Conservation (phyloP, 352 stramenopile genomes). For the Phytophthora sp. region DNA sequence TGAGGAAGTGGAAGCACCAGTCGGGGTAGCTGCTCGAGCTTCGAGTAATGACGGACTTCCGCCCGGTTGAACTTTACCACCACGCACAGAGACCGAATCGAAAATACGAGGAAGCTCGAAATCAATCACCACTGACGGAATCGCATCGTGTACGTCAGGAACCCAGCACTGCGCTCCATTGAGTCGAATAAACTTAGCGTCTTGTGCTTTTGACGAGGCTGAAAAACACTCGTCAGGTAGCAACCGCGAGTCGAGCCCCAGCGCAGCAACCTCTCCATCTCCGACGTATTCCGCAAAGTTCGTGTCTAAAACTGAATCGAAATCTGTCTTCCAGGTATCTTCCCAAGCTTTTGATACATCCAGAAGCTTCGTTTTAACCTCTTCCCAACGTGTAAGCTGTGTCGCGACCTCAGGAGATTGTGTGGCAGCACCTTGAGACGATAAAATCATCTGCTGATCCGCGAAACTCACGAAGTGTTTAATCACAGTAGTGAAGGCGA, state of each 20-base stretch:
- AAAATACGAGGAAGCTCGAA: slow-evolving; percentile 75
- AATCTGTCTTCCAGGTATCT: slow-evolving; percentile 33
- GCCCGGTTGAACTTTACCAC: slow-evolving; percentile 45
- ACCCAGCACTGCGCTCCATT: slow-evolving; percentile 69
- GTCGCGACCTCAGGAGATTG: slow-evolving; percentile 11
- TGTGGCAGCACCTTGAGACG: slow-evolving; percentile 15
- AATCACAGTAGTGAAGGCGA: slow-evolving; percentile 57
- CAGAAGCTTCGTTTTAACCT: slow-evolving; percentile 41
- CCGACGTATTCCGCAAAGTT: slow-evolving; percentile 39
- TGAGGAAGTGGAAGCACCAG: not conserved
- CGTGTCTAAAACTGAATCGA: slow-evolving; percentile 4
- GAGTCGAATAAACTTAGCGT: slow-evolving; percentile 66
- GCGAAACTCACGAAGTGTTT: slow-evolving; percentile 64
- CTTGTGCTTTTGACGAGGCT: slow-evolving; percentile 57
- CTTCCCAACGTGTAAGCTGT: slow-evolving; percentile 42
- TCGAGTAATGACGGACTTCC: slow-evolving; percentile 14
- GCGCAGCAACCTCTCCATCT: slow-evolving; percentile 51
- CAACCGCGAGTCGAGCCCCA: slow-evolving; percentile 69
- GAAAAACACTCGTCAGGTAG: slow-evolving; percentile 65
- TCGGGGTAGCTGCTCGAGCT: not conserved
- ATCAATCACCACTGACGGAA: slow-evolving; percentile 71
- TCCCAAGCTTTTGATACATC: slow-evolving; percentile 46
- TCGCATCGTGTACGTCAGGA: slow-evolving; percentile 52
- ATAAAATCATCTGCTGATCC: slow-evolving; percentile 40
- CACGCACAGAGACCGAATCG: slow-evolving; percentile 63